These are phyloP conservation scores for Gaertneriomyces semiglobifer DNA, from an alignment of 192 early-diverging fungal species.

Conservation along the genomic window DNA sequence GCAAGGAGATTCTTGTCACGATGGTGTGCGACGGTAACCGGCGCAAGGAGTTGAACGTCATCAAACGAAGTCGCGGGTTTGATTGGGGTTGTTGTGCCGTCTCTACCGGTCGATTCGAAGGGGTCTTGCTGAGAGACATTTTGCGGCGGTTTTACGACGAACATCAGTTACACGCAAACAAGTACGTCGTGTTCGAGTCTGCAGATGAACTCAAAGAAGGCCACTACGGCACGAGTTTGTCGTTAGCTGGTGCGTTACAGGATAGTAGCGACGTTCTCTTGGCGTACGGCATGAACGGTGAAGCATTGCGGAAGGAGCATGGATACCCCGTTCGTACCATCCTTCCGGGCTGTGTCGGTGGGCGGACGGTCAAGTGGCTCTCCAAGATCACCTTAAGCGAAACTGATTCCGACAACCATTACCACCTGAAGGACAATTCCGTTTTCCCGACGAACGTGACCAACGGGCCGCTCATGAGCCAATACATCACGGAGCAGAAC, in stretches of 20 bases:
- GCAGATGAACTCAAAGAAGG: constrained; percentile 61
- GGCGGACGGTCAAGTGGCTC: constrained; percentile 83
- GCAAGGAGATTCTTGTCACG: constrained; percentile 41
- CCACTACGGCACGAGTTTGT: constrained; percentile 70
- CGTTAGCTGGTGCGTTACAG: constrained; percentile 63
- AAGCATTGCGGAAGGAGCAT: constrained; percentile 69
- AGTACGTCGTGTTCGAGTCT: constrained; percentile 58
- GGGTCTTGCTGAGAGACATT: constrained; percentile 53
- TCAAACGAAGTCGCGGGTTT: constrained; percentile 59
- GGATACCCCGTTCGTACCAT: constrained; percentile 79
- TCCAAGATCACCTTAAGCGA: constrained; percentile 55
- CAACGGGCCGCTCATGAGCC: constrained; percentile 41
- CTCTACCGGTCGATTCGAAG: constrained; percentile 60
- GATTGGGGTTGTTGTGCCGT: constrained; percentile 57
- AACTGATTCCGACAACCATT: constrained; percentile 58
- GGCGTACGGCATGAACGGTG: constrained; percentile 78
- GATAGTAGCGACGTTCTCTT: constrained; percentile 66
- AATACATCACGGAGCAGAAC: constrained; percentile 43
- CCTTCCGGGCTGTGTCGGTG: constrained; percentile 81
- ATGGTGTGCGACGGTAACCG: constrained; percentile 66
- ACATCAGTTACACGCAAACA: constrained; percentile 10
- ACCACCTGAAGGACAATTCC: constrained; percentile 80
- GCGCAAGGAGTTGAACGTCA: constrained; percentile 68
- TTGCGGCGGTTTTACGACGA: constrained; percentile 34
- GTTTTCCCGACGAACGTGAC: constrained; percentile 68